A percentile compares a stretch with the other conserved stretches of the same genome.
Conservation (phyloP, 306 rosid genomes). For the Albizia julibrissin region DNA sequence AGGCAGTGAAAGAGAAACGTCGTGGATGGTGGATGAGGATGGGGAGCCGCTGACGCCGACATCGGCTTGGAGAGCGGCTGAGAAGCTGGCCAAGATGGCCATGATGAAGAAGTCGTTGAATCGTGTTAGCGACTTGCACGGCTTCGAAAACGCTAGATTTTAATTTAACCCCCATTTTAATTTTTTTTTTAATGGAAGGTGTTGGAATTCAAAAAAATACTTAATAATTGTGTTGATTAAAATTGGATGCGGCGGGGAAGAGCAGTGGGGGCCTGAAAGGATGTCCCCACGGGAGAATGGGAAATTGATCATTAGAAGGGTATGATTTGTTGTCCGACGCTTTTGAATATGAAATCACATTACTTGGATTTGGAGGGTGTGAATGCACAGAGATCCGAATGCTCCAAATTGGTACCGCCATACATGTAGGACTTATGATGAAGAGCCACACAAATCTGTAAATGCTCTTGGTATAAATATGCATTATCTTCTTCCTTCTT, state of each 20-base stretch:
- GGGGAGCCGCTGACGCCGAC: slow-evolving; percentile 63
- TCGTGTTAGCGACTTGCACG: slow-evolving; percentile 63
- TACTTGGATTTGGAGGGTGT: background rate
- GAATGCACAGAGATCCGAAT: background rate
- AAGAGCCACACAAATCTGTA: background rate
- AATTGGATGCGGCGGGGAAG: background rate
- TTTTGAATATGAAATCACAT: background rate
- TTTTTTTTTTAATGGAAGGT: too few species aligned
- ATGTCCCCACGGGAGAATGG: background rate
- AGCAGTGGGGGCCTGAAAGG: background rate
- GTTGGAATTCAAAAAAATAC: background rate
- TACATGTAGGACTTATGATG: background rate
- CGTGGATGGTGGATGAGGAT: slow-evolving; percentile 37
- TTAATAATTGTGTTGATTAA: background rate
- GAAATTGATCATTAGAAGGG: background rate
- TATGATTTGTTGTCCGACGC: background rate
- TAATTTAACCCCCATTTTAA: slow-evolving; percentile 9
- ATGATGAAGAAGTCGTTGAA: slow-evolving; percentile 61
- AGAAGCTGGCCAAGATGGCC: slow-evolving; percentile 66
- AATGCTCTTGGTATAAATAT: background rate
- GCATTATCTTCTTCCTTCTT: background rate
- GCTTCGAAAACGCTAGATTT: slow-evolving; percentile 73
- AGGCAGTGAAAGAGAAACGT: slow-evolving; percentile 25
- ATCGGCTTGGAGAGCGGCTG: slow-evolving; percentile 75
- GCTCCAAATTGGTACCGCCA: background rate